Percentiles rank a stretch among this genome's conserved stretches.
Conservation (phyloP, 108 stramenopile species). For the Cyclotella atomus region DNA sequence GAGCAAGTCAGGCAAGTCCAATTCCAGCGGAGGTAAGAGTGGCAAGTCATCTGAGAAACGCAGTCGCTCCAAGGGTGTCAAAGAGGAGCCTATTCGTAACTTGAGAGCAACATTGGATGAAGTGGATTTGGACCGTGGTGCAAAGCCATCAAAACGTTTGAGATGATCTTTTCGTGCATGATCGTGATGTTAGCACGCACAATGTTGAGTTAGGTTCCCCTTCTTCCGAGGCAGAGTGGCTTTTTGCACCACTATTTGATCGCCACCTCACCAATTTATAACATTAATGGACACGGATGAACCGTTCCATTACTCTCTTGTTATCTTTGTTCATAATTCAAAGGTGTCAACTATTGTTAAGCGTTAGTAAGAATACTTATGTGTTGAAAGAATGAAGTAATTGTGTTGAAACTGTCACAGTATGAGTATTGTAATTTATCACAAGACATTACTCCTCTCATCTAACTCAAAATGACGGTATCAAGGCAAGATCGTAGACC, state of each 20-base stretch:
- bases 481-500: constrained; percentile 52
- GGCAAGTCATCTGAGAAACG: not conserved
- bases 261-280: constrained; percentile 4
- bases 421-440: not conserved
- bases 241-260: not conserved
- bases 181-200: not conserved
- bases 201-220: not conserved
- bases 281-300: not conserved
- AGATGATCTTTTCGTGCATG: constrained; percentile 9
- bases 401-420: not conserved
- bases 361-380: no score
- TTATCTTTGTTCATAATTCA: not conserved
- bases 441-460: not conserved
- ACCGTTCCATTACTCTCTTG: constrained; percentile 9
- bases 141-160: not conserved
- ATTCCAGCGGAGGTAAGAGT: not conserved
- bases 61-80: not conserved
- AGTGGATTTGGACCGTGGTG: constrained; percentile 7
- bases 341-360: no score
- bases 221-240: not conserved
- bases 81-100: not conserved
- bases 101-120: constrained; percentile 2
- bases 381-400: not conserved
- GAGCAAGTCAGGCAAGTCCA: constrained; percentile 4
- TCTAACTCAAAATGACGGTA: not conserved